A percentile compares a stretch with the other conserved stretches of the same genome.
phyloP scores from a whole-genome alignment of 2,329 filamentous ascomycete genomes.

The Aurifilum marmelostoma region DNA sequence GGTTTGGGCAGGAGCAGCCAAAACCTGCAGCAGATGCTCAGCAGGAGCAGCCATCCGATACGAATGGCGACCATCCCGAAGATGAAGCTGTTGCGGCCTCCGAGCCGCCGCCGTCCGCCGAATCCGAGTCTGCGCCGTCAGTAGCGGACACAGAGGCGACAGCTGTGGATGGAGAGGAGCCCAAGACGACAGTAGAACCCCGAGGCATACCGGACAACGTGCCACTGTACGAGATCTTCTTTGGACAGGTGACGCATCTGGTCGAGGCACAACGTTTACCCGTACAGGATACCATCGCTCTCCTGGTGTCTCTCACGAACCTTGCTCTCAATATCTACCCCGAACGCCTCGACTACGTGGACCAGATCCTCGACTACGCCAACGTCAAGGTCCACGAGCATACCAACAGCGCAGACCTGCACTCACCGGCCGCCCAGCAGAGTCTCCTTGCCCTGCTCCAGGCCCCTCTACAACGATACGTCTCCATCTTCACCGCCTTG shows the following conservation, averaged over 20 bases:
- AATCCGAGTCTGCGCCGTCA: slow-evolving; percentile 41
- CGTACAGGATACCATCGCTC: slow-evolving; percentile 91
- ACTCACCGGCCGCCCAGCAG: slow-evolving; percentile 83
- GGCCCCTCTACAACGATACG: slow-evolving; percentile 85
- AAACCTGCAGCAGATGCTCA: slow-evolving; percentile 34
- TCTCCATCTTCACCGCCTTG: slow-evolving; percentile 94
- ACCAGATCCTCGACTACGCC: slow-evolving; percentile 90
- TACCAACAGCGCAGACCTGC: slow-evolving; percentile 92
- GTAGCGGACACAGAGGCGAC: slow-evolving; percentile 52
- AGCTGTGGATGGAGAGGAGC: slow-evolving; percentile 49
- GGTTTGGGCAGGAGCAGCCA: slow-evolving; percentile 62
- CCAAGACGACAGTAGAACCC: slow-evolving; percentile 40
- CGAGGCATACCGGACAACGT: slow-evolving; percentile 73
- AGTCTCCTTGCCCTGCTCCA: slow-evolving; percentile 89
- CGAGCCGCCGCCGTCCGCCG: slow-evolving; percentile 39
- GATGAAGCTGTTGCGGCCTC: slow-evolving; percentile 41
- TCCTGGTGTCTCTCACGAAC: slow-evolving; percentile 92
- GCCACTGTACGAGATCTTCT: slow-evolving; percentile 96
- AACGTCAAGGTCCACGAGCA: slow-evolving; percentile 85
- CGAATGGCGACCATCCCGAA: slow-evolving; percentile 41
- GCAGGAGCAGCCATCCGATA: slow-evolving; percentile 35
- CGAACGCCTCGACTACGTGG: slow-evolving; percentile 87
- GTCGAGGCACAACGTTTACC: slow-evolving; percentile 89
- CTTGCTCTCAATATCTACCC: slow-evolving; percentile 96
- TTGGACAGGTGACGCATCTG: slow-evolving; percentile 90